Evolutionary conservation across 495 filamentous ascomycete genomes (phyloP).

Genomic region (Aspergillus affinis): DNA sequence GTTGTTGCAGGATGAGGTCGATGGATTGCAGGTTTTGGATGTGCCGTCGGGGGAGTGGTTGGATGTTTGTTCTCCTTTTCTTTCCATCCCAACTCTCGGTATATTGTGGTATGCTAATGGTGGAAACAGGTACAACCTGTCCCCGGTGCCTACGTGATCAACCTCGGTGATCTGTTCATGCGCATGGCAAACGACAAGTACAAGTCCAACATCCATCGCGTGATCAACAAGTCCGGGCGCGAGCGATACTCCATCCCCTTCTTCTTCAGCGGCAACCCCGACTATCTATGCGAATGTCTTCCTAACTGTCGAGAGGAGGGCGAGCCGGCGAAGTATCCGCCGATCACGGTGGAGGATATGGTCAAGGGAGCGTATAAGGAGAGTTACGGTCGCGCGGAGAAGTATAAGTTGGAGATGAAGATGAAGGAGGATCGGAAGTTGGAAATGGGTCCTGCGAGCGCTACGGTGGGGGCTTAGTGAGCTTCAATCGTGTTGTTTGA

Average conservation of each 20-base stretch:
- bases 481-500: neutral
- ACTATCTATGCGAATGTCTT: slow-evolving; percentile 54
- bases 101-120: neutral
- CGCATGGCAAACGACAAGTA: slow-evolving; percentile 59
- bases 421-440: slow-evolving; percentile 7
- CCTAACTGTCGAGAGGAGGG: slow-evolving; percentile 42
- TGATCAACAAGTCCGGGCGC: slow-evolving; percentile 44
- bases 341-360: slow-evolving; percentile 44
- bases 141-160: slow-evolving; percentile 52
- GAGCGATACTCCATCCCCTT: slow-evolving; percentile 62
- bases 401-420: slow-evolving; percentile 32
- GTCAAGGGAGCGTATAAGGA: slow-evolving; percentile 33
- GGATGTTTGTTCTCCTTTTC: slow-evolving; percentile 35
- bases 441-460: slow-evolving; percentile 9
- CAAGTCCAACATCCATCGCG: slow-evolving; percentile 55
- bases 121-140: slow-evolving; percentile 45
- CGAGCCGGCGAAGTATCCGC: slow-evolving; percentile 46
- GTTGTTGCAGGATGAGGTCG: slow-evolving; percentile 48
- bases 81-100: neutral
- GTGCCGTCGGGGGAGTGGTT: slow-evolving; percentile 39
- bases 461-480: slow-evolving; percentile 22
- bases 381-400: slow-evolving; percentile 37
- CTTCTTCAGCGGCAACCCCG: slow-evolving; percentile 57
- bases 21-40: slow-evolving; percentile 54
- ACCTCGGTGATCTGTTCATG: slow-evolving; percentile 59